Conservation (phyloP, 2,329 filamentous ascomycete genomes). For the Lachnum nothofagi region DNA sequence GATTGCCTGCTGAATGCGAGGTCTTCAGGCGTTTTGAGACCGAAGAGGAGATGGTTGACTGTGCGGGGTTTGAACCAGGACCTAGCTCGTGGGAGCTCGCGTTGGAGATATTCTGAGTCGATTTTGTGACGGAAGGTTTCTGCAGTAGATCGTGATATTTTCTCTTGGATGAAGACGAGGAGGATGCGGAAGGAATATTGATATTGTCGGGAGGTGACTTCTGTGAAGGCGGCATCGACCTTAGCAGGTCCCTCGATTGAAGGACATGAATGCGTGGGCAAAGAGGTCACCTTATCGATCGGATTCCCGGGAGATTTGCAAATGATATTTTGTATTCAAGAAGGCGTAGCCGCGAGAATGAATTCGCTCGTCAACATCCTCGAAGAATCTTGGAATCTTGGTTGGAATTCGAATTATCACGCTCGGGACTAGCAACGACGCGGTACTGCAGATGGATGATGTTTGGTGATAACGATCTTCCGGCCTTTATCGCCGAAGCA, state of each 20-base stretch:
- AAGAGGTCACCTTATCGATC: too few species aligned
- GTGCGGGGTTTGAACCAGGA: constrained; percentile 1
- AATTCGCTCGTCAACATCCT: too few species aligned
- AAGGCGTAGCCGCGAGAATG: too few species aligned
- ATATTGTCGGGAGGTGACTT: constrained; percentile 22
- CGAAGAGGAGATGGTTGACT: constrained; percentile 35
- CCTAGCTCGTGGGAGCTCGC: constrained; percentile 4
- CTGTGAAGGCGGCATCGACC: constrained; percentile 31
- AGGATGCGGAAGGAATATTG: constrained; percentile 11
- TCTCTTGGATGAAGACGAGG: constrained; percentile 22
- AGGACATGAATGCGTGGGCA: constrained; percentile 21
- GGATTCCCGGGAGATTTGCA: too few species aligned
- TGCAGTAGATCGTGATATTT: constrained; percentile 20
- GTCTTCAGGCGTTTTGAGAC: constrained; percentile 70
- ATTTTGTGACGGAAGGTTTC: constrained; percentile 3
- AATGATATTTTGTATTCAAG: too few species aligned
- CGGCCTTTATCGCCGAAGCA: constrained; percentile 4
- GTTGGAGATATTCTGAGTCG: neutral
- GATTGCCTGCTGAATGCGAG: constrained; percentile 51
- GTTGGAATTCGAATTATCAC: too few species aligned
- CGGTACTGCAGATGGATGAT: neutral
- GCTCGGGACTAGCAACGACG: too few species aligned
- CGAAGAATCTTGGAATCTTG: neutral
- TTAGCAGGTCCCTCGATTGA: constrained; percentile 19
- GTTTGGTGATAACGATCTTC: constrained; percentile 3